Base-by-base conservation (phyloP, 805 yeast genomes). In the Candida hungchunana region DNA sequence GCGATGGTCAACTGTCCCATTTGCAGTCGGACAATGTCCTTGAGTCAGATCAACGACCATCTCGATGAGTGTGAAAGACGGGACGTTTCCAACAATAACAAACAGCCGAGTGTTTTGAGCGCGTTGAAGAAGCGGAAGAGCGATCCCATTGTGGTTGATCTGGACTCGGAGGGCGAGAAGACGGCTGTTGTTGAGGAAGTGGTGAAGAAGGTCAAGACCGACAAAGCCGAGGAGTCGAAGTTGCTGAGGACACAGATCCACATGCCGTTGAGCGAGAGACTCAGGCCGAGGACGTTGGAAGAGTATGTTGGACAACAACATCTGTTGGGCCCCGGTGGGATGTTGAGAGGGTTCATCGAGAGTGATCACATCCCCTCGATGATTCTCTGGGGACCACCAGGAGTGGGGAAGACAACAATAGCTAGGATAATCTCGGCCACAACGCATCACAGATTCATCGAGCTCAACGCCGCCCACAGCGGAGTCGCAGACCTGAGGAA, bases 371-470 rank as follows among this genome's bases (percentile, higher is more conserved):
- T 84, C 7, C 97, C 97, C 1, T 87, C 96, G 0, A 70, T 93
- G 77, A 77, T 93, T 2, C 62, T 93, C 5, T 83, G 93, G 84
- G 99, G 99, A 0, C 95, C 95, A 1, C 95, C 97, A 2, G 98
- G 98, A 0, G 89, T 87, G 3, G 90, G 68, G 0, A 93, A 93
- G 55, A 93, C 98, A 0, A 82, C 96, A 0, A 55, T 93, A 18
- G 93, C 95, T 0, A 58, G 82, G n/a, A 54, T 71, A 14, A 44
- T 69, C 7, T 49, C 67, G 5, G 47, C 51, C 20, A 46, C 51
- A 0, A 58, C 63, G 7, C 52, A 52, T 10, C 63, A 63, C 20
- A 53, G 79, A 29, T 79, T 87, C 53, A 69, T 84, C 3, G 97
- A 89, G 58, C 63, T 88, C 29, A 84, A 95, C 36, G 97, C 97